Evolutionary conservation across 257 asterid species (phyloP), one percentile per base, ranked within the genome.

Genomic region (Scutellaria minor): DNA sequence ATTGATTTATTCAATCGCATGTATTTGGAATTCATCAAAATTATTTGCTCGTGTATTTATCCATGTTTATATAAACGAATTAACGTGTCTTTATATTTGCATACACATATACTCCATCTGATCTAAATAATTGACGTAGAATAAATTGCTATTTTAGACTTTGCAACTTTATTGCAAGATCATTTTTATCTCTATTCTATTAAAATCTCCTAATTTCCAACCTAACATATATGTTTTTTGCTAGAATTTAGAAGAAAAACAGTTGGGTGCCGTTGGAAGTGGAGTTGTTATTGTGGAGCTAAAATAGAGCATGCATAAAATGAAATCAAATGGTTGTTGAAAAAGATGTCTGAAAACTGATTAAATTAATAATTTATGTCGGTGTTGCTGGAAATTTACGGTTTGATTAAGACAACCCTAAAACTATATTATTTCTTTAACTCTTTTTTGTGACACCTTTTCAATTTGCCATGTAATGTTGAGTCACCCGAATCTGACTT

Each of bases 401-500:
- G 63, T 50, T 57, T 76, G 93, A 87, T 84, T 73, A 62, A 64
- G 89, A 80, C 74, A 53, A 41, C 27, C 73, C 63, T 7, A 9
- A 56, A 20, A 37, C 37, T 48, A n/a, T 40, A 18, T 20, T 62
- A 24, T 37, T 69, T 54, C 18, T 57, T 75, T 69, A 56, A 24
- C 11, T 69, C 27, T 51, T 52, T 24, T 22, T 9, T 46, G 14
- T 54, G 54, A 57, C 64, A 56, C 8, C 66, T 77, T 73, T 80
- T 57, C 68, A 27, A 57, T 69, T 51, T 18, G 77, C 83, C 88
- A 80, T 79, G 85, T 74, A 81, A 79, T 71, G 85, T 83, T 77
- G 93, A 87, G 85, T 84, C 93, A 89, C 71, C 37, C 56, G 72
- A 81, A 68, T 66, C 75, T 6, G 79, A 83, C 84, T 81, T 67